A percentile compares a stretch with the other conserved stretches of the same genome.
Evolutionary conservation across 2,329 filamentous ascomycete genomes (phyloP).

Genomic region (Neofusicoccum sp.): DNA sequence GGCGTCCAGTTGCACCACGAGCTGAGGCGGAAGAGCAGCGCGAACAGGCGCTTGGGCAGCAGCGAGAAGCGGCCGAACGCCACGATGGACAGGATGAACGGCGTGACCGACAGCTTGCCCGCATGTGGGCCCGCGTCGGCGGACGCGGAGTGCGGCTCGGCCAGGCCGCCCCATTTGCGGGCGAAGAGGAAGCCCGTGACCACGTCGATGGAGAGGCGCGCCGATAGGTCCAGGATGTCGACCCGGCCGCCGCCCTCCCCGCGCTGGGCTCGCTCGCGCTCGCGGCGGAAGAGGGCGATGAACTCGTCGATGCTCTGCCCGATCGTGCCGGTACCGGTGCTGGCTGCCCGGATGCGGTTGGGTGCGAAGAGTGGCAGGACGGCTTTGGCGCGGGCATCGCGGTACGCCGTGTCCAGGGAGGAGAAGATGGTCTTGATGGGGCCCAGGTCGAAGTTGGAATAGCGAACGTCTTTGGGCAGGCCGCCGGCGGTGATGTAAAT

Average conservation of each 20-base stretch:
- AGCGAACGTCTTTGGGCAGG: slow-evolving; percentile 24
- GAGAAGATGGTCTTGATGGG: background rate
- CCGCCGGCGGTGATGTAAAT: slow-evolving; percentile 49
- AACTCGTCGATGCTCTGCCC: too few species aligned
- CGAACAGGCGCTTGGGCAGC: too few species aligned
- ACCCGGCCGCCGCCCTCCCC: too few species aligned
- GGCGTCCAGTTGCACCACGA: background rate
- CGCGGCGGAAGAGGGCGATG: too few species aligned
- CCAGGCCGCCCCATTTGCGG: too few species aligned
- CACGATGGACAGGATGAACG: background rate
- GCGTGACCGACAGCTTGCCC: background rate
- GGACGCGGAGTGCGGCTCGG: too few species aligned
- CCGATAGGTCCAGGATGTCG: too few species aligned
- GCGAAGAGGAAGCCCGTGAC: too few species aligned
- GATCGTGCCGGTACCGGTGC: background rate
- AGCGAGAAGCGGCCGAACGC: background rate
- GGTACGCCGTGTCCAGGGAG: background rate
- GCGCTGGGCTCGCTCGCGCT: too few species aligned
- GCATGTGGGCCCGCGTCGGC: too few species aligned
- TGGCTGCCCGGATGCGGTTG: too few species aligned
- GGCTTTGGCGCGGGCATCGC: background rate
- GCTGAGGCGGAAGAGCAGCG: background rate
- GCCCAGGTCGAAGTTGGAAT: slow-evolving; percentile 3
- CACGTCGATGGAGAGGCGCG: too few species aligned
- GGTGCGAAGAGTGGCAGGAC: background rate